These are phyloP conservation scores for Thinopyrum obtusiflorum DNA, from an alignment of 202 grass and related monocot species.

Conservation along the genomic window DNA sequence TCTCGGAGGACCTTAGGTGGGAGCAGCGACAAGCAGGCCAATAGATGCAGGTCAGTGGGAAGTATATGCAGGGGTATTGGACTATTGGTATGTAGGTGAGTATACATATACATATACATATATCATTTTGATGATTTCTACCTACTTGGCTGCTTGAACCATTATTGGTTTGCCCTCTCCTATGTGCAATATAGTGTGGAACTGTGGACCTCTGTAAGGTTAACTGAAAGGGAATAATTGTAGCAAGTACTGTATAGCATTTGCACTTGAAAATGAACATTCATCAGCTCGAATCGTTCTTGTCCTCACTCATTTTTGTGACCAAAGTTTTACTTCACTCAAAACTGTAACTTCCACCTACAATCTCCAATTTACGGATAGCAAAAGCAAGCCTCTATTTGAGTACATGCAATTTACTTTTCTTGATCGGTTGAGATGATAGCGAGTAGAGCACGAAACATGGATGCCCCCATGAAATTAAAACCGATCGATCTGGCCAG, in stretches of 20 bases:
- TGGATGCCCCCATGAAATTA: too few relatives aligned
- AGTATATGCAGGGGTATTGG: neutral
- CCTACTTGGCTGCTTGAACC: neutral
- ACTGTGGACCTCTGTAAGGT: neutral
- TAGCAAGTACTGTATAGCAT: neutral
- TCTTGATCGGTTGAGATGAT: too few relatives aligned
- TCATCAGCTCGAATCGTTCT: too few relatives aligned
- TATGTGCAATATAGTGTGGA: neutral
- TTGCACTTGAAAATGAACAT: too few relatives aligned
- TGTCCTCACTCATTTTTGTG: too few relatives aligned
- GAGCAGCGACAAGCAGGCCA: constrained; percentile 43
- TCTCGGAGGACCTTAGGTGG: constrained; percentile 81
- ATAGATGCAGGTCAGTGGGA: constrained; percentile 1
- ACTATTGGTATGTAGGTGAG: neutral
- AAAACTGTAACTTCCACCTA: too few relatives aligned
- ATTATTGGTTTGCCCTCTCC: neutral
- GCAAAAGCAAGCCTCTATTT: too few relatives aligned
- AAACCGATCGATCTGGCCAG: too few relatives aligned
- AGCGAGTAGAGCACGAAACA: too few relatives aligned
- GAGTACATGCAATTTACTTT: too few relatives aligned
- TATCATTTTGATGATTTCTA: neutral
- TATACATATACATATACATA: neutral
- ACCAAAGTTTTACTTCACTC: too few relatives aligned
- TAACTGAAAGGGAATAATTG: neutral
- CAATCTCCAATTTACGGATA: too few relatives aligned